Conservation (phyloP, 202 grass and related monocot genomes). For the Zoysia matrella region DNA sequence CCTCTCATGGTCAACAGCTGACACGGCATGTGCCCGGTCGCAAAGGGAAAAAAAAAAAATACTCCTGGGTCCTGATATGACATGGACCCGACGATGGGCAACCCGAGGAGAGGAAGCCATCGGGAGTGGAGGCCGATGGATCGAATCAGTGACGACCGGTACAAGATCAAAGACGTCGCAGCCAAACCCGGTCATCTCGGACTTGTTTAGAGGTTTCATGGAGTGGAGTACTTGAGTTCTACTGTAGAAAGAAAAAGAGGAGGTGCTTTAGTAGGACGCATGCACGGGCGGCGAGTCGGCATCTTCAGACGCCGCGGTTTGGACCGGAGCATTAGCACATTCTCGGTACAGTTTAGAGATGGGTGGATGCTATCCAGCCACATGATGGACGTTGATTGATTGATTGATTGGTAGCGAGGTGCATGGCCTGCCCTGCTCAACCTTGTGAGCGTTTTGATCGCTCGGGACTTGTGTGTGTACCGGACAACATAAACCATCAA, state of each 20-base stretch:
- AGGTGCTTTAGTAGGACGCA: background rate
- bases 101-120: background rate
- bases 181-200: background rate
- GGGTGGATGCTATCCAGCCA: background rate
- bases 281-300: background rate
- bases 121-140: too few species aligned
- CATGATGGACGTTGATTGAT: background rate
- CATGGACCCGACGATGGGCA: background rate
- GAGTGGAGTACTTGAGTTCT: too few species aligned
- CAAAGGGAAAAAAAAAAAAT: too few species aligned
- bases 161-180: background rate
- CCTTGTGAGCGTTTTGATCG: too few species aligned
- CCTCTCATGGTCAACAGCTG: too few species aligned
- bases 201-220: too few species aligned
- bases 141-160: background rate
- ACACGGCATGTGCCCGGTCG: too few species aligned
- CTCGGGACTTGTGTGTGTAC: too few species aligned
- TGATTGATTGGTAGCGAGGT: background rate
- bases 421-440: too few species aligned
- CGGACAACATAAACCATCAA: too few species aligned
- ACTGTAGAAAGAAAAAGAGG: background rate
- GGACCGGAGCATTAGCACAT: background rate
- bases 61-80: background rate
- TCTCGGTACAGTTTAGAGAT: background rate
- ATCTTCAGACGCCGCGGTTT: conserved; percentile 1